Base-by-base conservation (phyloP, 192 early-diverging fungal species). In the Neocallimastix lanati region DNA sequence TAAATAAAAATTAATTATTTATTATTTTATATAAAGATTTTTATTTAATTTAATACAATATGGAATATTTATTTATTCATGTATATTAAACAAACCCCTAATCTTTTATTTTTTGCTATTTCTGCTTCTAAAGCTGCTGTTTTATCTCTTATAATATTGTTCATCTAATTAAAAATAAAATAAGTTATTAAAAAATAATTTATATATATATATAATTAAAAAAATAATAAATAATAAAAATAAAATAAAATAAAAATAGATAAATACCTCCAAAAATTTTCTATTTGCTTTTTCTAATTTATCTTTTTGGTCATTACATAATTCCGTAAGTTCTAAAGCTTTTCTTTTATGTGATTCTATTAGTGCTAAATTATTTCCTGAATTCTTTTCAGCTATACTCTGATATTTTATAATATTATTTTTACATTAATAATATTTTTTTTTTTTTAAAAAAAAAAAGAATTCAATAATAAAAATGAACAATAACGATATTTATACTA, bases 371-470 rank as follows among this genome's bases (percentile, higher is more conserved):
- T 82, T 87, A 76, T 89, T 85, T 29, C 86, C 85, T 35, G 88
- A 85, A 16, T 92, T 82, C 80, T 94, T 91, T 76, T 86, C 88
- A 79, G 94, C 93, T 28, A 91, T 82, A 12, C 85, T 82, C 13
- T 84, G 82, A 88, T 91, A 77, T 38, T 21, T 76, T 29, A 77
- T 25, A 78, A 37, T 16, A 15, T 29, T 28, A 29, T 28, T 78
- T 13, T 76, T 36, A 76, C 11, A 16, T 12, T 25, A 77, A 67
- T 77, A 14, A 33, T 9, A 30, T 80, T 76, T 82, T 81, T 21
- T 76, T 28, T 29, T 82, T 82, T n/a, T 80, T 82, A 29, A 29
- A 33, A n/a, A n/a, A n/a, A n/a, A n/a, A n/a, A n/a, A n/a, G n/a
- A n/a, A n/a, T n/a, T n/a, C n/a, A n/a, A n/a, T n/a, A n/a, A n/a